Base-by-base conservation (phyloP, 345 rosid genomes). In the Aquilaria sinensis region DNA sequence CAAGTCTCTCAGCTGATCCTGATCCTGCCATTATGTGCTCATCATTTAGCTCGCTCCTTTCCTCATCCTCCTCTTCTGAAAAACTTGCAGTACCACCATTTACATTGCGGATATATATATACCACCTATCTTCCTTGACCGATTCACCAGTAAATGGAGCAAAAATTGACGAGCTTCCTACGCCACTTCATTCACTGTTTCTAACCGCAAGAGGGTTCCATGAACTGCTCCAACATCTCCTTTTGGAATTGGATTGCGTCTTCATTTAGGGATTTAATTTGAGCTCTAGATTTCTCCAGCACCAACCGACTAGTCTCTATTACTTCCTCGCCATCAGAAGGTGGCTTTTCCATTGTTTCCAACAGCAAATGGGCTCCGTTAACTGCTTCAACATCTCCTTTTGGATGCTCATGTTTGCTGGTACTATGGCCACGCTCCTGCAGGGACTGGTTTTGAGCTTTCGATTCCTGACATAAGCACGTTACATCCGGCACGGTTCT, bases 401-500 rank as follows among this genome's bases (percentile, higher is more conserved):
- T 16, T 16, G 23, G 23, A 16, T 16, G 23, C 23, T 16, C 23
- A 16, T 16, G 23, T 16, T 16, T 16, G 23, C 23, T 16, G 23
- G 23, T 16, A 16, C 23, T 16, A 16, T 16, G 23, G 23, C 23
- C 23, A 16, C 23, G 23, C 23, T 16, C 23, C 23, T 16, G 23
- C 23, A 16, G 23, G 23, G 23, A 16, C 23, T 16, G 23, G 23
- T 16, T 16, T 16, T 16, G 23, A 60, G 96, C 82, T 75, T 94
- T 96, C 2, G 93, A 88, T 58, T 85, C 88, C 72, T 84, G 81
- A 57, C 85, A 85, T 54, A 50, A 1, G 34, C 15, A 32, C 14
- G 55, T 62, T 85, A 92, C 98, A 96, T 89, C 98, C 62, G 73
- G 69, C 37, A 71, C 76, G 12, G 88, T 84, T 67, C 78, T 74